Percentiles rank a stretch among this genome's conserved stretches.
phyloP scores from a whole-genome alignment of 2,329 filamentous ascomycete genomes.

The Cryphonectria nitschkei region DNA sequence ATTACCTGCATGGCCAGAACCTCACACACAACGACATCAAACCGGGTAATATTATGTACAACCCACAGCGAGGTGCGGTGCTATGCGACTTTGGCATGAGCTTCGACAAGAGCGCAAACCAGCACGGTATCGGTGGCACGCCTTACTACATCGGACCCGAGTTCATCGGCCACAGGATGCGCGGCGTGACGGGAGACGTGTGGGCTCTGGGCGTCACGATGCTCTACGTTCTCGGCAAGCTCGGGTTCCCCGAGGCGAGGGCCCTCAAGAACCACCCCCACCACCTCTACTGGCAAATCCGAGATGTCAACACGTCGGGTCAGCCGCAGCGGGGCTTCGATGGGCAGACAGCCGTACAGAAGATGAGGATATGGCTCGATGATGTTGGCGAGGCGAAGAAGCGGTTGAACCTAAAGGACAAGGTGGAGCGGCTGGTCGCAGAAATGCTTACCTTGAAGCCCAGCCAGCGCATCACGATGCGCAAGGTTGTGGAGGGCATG shows the following conservation, averaged over 20 bases:
- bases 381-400: constrained; percentile 55
- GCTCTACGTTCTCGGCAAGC: constrained; percentile 61
- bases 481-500: constrained; percentile 52
- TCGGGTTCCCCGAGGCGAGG: constrained; percentile 58
- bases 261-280: constrained; percentile 51
- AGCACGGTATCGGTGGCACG: constrained; percentile 52
- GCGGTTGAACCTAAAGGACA: constrained; percentile 50
- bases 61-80: constrained; percentile 59
- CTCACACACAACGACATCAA: constrained; percentile 67
- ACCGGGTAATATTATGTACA: constrained; percentile 64
- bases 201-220: constrained; percentile 65
- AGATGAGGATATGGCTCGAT: constrained; percentile 61
- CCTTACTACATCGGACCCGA: constrained; percentile 66
- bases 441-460: constrained; percentile 60
- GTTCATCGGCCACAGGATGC: constrained; percentile 58
- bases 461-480: constrained; percentile 57
- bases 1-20: constrained; percentile 58
- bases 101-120: constrained; percentile 50
- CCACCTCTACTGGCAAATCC: constrained; percentile 62
- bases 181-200: constrained; percentile 59
- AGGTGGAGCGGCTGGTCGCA: constrained; percentile 54
- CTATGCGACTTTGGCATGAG: constrained; percentile 65
- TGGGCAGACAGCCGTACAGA: constrained; percentile 33
- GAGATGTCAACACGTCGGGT: constrained; percentile 50
- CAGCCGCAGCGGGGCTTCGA: constrained; percentile 37